phyloP scores from a whole-genome alignment of 495 filamentous ascomycete genomes.

The Neurospora intermedia region DNA sequence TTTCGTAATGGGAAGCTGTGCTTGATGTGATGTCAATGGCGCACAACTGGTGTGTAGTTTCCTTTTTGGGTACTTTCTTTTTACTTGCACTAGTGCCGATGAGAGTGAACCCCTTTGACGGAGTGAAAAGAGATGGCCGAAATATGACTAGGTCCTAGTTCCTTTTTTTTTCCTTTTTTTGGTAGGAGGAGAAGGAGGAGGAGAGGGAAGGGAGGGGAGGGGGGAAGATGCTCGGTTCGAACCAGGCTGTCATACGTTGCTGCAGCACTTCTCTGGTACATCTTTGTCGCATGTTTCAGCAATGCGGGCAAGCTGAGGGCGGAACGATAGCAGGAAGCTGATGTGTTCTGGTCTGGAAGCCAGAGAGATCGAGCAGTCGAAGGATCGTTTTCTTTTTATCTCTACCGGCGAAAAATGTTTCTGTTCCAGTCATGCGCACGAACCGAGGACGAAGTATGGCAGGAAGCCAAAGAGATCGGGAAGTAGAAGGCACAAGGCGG shows the following conservation, averaged over 20 bases:
- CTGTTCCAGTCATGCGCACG: background rate
- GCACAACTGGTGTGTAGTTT: background rate
- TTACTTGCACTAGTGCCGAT: background rate
- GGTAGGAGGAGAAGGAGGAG: too few relatives aligned
- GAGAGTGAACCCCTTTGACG: background rate
- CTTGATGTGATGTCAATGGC: background rate
- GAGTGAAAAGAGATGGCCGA: background rate
- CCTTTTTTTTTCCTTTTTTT: background rate
- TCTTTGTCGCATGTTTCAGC: background rate
- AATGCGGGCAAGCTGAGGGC: background rate
- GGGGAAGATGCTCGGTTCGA: background rate
- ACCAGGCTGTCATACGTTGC: background rate
- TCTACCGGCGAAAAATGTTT: background rate
- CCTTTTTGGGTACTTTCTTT: background rate
- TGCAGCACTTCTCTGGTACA: background rate
- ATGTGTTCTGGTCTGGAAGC: background rate
- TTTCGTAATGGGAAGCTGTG: background rate
- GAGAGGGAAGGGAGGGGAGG: too few relatives aligned
- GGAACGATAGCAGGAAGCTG: background rate
- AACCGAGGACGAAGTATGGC: background rate
- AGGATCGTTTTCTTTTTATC: background rate
- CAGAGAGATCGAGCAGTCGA: background rate
- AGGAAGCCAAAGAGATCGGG: background rate
- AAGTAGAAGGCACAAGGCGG: background rate
- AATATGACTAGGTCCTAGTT: background rate